Percentiles rank a stretch among this genome's conserved stretches.
Evolutionary conservation across 805 yeast genomes (phyloP).

Genomic region (Komagataella mondaviorum): DNA sequence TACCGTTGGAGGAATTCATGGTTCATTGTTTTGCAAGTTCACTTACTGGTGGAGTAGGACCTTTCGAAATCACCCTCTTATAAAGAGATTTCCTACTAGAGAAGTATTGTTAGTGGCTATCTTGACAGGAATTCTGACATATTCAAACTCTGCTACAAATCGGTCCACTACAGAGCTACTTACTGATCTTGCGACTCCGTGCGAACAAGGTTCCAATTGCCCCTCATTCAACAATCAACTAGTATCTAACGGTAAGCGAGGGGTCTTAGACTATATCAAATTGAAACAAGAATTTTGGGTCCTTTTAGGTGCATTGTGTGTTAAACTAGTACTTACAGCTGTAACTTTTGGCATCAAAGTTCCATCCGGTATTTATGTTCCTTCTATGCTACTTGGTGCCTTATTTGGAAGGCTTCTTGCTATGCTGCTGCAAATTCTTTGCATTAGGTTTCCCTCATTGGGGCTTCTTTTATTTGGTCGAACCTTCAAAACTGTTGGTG

Average conservation of each 20-base stretch:
- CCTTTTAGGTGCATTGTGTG: slow-evolving; percentile 25
- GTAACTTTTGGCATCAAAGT: slow-evolving; percentile 44
- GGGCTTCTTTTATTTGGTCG: neutral
- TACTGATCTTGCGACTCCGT: slow-evolving; percentile 35
- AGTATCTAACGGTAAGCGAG: slow-evolving; percentile 1
- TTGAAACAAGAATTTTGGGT: slow-evolving; percentile 19
- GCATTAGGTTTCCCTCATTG: slow-evolving; percentile 11
- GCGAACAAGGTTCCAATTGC: slow-evolving; percentile 16
- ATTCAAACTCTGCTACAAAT: slow-evolving; percentile 33
- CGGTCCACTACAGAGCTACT: slow-evolving; percentile 36
- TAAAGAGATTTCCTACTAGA: slow-evolving; percentile 23
- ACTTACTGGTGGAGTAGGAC: slow-evolving; percentile 29
- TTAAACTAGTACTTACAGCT: slow-evolving; percentile 32
- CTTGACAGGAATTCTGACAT: slow-evolving; percentile 32
- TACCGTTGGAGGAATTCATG: slow-evolving; percentile 38
- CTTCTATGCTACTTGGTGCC: slow-evolving; percentile 53
- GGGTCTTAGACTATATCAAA: slow-evolving; percentile 8
- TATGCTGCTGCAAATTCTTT: slow-evolving; percentile 25
- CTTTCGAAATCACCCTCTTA: slow-evolving; percentile 19
- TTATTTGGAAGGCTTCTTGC: slow-evolving; percentile 40
- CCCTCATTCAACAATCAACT: slow-evolving; percentile 16
- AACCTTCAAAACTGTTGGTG: slow-evolving; percentile 4
- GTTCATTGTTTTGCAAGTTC: slow-evolving; percentile 34
- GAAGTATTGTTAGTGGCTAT: slow-evolving; percentile 32
- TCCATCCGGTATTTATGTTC: slow-evolving; percentile 51